Evolutionary conservation across 1,284 basidiomycete species (phyloP).

Genomic region (Crepidotus sp.): DNA sequence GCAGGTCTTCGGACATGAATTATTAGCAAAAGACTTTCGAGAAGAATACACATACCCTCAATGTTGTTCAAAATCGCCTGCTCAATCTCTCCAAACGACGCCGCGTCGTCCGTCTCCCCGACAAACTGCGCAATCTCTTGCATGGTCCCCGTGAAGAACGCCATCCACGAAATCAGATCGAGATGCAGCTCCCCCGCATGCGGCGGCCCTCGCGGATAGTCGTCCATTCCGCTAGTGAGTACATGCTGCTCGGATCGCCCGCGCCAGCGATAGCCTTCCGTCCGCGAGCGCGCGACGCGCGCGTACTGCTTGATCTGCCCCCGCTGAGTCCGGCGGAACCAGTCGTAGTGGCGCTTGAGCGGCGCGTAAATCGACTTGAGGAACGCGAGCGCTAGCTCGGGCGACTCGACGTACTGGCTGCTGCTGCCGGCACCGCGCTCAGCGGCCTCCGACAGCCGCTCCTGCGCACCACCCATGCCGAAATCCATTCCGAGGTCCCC

Average conservation of each 20-base stretch:
- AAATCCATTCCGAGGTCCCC: constrained; percentile 60
- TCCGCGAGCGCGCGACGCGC: constrained; percentile 71
- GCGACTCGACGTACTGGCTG: constrained; percentile 46
- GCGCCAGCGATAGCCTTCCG: constrained; percentile 90
- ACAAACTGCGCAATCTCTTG: constrained; percentile 75
- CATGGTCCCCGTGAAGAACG: constrained; percentile 87
- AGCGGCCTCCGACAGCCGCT: constrained; percentile 31
- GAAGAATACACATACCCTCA: constrained; percentile 46
- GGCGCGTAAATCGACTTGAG: constrained; percentile 76
- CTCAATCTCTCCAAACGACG: constrained; percentile 70
- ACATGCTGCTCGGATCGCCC: constrained; percentile 85
- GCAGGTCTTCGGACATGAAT: constrained; percentile 54
- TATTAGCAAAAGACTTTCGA: constrained; percentile 15
- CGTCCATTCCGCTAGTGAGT: constrained; percentile 89
- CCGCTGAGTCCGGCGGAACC: constrained; percentile 90
- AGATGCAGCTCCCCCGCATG: constrained; percentile 88
- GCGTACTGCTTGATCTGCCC: constrained; percentile 89
- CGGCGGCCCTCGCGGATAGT: constrained; percentile 84
- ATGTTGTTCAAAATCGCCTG: constrained; percentile 77
- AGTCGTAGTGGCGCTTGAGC: constrained; percentile 85
- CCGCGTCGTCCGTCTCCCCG: constrained; percentile 73
- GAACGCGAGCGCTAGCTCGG: constrained; percentile 56
- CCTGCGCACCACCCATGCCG: constrained; percentile 38
- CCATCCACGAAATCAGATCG: constrained; percentile 94
- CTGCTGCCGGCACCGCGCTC: constrained; percentile 27